phyloP scores from a whole-genome alignment of 202 grass and related monocot species.

The Schoenoplectus tabernaemontani region DNA sequence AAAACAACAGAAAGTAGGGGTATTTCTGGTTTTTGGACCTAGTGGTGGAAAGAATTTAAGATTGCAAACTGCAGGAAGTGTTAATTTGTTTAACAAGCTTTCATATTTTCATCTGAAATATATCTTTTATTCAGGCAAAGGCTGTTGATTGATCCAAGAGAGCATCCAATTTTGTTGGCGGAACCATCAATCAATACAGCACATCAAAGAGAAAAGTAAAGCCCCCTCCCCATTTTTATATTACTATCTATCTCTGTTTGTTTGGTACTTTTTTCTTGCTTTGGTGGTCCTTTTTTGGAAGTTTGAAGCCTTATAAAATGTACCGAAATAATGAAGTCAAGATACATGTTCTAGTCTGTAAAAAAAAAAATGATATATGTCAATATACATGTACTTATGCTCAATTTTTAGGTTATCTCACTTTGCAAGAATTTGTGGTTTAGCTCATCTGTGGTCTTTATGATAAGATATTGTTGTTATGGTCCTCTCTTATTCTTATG shows the following conservation, averaged over 20 bases:
- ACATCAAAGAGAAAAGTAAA: conserved; percentile 92
- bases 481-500: not conserved
- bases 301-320: not conserved
- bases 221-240: not conserved
- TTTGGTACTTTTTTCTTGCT: not conserved
- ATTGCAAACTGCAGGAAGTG: not conserved
- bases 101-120: too few relatives aligned
- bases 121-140: conserved; percentile 64
- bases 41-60: not conserved
- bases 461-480: not conserved
- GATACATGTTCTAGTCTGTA: not conserved
- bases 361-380: not conserved
- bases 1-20: not conserved
- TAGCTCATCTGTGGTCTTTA: not conserved
- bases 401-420: not conserved
- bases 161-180: conserved; percentile 96
- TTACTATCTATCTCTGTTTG: not conserved
- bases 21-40: not conserved
- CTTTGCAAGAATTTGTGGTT: not conserved
- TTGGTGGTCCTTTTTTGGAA: not conserved
- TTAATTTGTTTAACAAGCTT: not conserved
- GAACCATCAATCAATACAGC: conserved; percentile 81
- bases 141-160: conserved; percentile 90
- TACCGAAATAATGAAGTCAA: not conserved
- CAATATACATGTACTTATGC: not conserved